A percentile compares a stretch with the other conserved stretches of the same genome.
Conservation (phyloP, 805 yeast genomes). For the Naumovozyma baii region DNA sequence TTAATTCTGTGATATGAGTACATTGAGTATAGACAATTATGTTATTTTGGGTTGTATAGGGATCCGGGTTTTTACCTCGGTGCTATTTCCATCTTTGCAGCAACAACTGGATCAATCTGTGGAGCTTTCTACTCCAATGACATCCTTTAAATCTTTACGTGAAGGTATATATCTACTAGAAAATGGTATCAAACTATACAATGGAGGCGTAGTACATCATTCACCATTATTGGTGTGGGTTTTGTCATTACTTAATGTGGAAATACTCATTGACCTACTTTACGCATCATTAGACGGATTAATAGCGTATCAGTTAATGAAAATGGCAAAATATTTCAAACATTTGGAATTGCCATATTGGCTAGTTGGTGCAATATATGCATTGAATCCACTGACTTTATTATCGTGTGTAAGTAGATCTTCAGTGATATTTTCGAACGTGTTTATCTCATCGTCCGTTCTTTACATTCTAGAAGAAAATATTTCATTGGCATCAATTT, state of each 20-base stretch:
- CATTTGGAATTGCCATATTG: conserved; percentile 19
- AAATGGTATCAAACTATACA: conserved; percentile 55
- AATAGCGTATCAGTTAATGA: conserved; percentile 45
- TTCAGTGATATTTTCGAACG: conserved; percentile 50
- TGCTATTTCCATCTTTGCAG: conserved; percentile 21
- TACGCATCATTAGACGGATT: conserved; percentile 53
- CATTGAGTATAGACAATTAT: not conserved
- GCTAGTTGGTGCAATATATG: conserved; percentile 52
- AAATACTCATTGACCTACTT: conserved; percentile 25
- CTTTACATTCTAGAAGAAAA: conserved; percentile 37
- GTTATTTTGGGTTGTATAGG: conserved; percentile 2
- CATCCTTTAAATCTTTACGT: conserved; percentile 36
- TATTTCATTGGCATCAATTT: conserved; percentile 33
- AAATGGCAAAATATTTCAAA: conserved; percentile 32
- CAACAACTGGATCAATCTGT: conserved; percentile 23
- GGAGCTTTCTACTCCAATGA: conserved; percentile 30
- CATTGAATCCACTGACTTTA: conserved; percentile 73
- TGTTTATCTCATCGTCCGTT: conserved; percentile 42
- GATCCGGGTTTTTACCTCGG: conserved; percentile 11
- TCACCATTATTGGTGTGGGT: conserved; percentile 61
- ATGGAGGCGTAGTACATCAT: conserved; percentile 82
- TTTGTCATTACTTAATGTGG: conserved; percentile 4
- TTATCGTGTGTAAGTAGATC: conserved; percentile 62
- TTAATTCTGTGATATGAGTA: not conserved
- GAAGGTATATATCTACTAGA: conserved; percentile 59